These are phyloP conservation scores for Pachyrhizus erosus DNA, from an alignment of 306 rosid genomes.

Conservation along the genomic window DNA sequence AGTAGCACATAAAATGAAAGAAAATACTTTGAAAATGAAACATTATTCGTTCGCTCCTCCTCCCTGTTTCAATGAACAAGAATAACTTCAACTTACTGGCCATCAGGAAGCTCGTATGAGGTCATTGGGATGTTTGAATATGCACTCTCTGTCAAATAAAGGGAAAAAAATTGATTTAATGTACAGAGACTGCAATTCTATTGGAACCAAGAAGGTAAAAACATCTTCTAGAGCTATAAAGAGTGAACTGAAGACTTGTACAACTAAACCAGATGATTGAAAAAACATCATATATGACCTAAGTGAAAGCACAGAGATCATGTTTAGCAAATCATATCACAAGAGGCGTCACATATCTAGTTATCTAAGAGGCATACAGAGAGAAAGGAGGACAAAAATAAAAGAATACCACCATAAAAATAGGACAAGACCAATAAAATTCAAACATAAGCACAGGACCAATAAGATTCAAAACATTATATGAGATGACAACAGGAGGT, in stretches of 20 bases:
- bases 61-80: slow-evolving; percentile 25
- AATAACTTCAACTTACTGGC: slow-evolving; percentile 82
- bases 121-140: slow-evolving; percentile 99
- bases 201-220: slow-evolving; percentile 31
- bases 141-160: slow-evolving; percentile 68
- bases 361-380: not conserved
- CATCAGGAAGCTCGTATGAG: slow-evolving; percentile 98
- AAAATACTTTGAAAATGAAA: slow-evolving; percentile 42
- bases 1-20: not conserved
- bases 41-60: not conserved
- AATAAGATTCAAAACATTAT: slow-evolving; percentile 24
- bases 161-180: slow-evolving; percentile 18
- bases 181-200: slow-evolving; percentile 24
- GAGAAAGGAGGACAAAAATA: not conserved
- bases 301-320: not conserved
- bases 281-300: slow-evolving; percentile 27
- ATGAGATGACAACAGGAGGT: slow-evolving; percentile 30
- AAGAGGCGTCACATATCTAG: not conserved
- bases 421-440: slow-evolving; percentile 2
- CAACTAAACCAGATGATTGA: slow-evolving; percentile 24
- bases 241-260: slow-evolving; percentile 15
- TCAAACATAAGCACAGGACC: slow-evolving; percentile 22
- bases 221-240: slow-evolving; percentile 40
- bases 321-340: slow-evolving; percentile 4
- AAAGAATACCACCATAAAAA: slow-evolving; percentile 14